Conservation (phyloP, 2,329 filamentous ascomycete species). For the Laburnicola sp. region DNA sequence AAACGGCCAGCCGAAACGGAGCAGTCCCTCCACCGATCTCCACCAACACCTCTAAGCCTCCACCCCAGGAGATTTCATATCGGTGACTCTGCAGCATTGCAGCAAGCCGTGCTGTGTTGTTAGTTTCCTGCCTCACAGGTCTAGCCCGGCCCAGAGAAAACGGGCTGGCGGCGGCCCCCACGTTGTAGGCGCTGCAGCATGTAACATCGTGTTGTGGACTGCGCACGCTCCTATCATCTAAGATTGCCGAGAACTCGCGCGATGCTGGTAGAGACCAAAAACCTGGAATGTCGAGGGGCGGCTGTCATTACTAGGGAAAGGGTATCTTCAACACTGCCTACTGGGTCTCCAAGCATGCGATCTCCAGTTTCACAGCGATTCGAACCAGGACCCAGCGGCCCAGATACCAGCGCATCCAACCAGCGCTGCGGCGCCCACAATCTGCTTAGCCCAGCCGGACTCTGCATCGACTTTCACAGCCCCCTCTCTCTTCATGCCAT, state of each 20-base stretch:
- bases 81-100: not conserved
- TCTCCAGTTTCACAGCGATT: slow-evolving; percentile 24
- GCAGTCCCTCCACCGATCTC: not conserved
- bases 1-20: not conserved
- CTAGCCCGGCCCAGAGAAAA: not conserved
- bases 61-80: not conserved
- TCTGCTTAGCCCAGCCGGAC: slow-evolving; percentile 46
- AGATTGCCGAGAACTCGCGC: not conserved
- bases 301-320: not conserved
- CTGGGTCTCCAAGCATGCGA: not conserved
- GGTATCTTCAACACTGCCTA: slow-evolving; percentile 3
- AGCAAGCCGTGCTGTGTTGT: not conserved
- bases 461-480: slow-evolving; percentile 43
- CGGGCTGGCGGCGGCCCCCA: not conserved
- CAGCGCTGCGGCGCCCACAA: slow-evolving; percentile 45
- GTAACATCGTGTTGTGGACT: not conserved
- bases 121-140: not conserved
- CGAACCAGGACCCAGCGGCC: slow-evolving; percentile 46
- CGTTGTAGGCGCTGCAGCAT: not conserved
- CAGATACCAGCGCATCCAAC: slow-evolving; percentile 46
- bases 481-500: slow-evolving; percentile 32
- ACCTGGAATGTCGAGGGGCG: too few relatives aligned
- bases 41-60: not conserved
- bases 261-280: not conserved
- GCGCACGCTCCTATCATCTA: not conserved